Evolutionary conservation across 2,329 filamentous ascomycete genomes (phyloP), one percentile per base, ranked within the genome.

Genomic region (Paracoccidioides brasiliensis): DNA sequence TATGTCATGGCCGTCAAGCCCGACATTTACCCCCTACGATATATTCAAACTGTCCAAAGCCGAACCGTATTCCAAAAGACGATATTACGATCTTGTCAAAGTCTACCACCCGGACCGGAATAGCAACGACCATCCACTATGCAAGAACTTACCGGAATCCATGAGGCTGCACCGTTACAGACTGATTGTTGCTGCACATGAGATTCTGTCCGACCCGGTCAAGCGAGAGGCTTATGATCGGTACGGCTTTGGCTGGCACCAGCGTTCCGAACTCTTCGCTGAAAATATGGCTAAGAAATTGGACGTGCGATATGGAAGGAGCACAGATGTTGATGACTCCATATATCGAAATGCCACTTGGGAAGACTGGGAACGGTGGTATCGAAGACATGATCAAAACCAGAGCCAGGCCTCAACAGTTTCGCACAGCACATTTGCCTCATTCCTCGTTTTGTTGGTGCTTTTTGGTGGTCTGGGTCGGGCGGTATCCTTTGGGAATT

Each of bases 331-430:
- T 61, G 74, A 65, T 63, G 73, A 64, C 56, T 76, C 66, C 68
- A 80, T 84, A 51, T 80, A 76, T 64, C 69, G 75, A 62, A 97
- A 97, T 68, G 93, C 89, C 0, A 97, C 93, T 0, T 98, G 93
- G 93, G 93, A 98, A 68, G 93, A 98, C 69, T 96, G 90, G 90
- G 88, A 95, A 73, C 78, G 78, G 46, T 95, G 86, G 84, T 80
- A 87, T 63, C 76, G 81, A 69, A 76, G 69, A 69, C 75, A 65
- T 69, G 76, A 56, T 28, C 58, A 50, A 8, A 44, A 53, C 3
- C 33, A 46, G 40, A 53, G 53, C 6, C 58, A 59, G 53, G 53
- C 57, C 7, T 55, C 55, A 10, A 55, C 55, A 2, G 83, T 91
- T 72, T 87, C 85, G 57, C 95, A 95, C 65, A 81, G 83, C 44